A percentile compares a stretch with the other conserved stretches of the same genome.
phyloP scores from a whole-genome alignment of 768 basidiomycete species.

The Hericium erinaceus region DNA sequence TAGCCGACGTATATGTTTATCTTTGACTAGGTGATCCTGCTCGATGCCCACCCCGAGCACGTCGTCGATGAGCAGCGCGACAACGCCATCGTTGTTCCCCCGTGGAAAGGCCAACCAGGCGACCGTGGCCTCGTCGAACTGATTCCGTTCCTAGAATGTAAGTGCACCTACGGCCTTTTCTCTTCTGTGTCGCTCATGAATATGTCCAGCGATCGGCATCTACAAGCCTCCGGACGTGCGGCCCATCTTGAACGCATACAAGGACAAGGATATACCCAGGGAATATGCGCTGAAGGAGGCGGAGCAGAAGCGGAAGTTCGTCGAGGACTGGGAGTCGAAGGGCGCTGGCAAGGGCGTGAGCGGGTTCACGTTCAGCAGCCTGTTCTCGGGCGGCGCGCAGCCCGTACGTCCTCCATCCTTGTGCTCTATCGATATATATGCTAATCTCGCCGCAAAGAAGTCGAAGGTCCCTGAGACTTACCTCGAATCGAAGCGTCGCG shows the following conservation, averaged over 20 bases:
- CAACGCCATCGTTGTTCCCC: slow-evolving; percentile 75
- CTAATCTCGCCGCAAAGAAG: slow-evolving; percentile 13
- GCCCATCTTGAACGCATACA: slow-evolving; percentile 76
- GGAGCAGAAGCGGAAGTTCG: slow-evolving; percentile 64
- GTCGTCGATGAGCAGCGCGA: slow-evolving; percentile 70
- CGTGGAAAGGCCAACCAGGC: slow-evolving; percentile 77
- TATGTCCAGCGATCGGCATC: slow-evolving; percentile 72
- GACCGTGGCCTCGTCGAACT: slow-evolving; percentile 78
- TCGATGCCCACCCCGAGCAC: slow-evolving; percentile 82
- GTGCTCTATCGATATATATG: neutral
- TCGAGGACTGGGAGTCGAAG: slow-evolving; percentile 71
- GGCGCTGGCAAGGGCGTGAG: slow-evolving; percentile 23
- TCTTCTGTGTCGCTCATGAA: neutral
- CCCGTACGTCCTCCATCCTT: slow-evolving; percentile 17
- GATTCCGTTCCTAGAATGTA: slow-evolving; percentile 95
- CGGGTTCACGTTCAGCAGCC: slow-evolving; percentile 34
- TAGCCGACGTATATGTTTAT: slow-evolving; percentile 26
- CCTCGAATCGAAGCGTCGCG: slow-evolving; percentile 40
- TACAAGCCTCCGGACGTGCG: slow-evolving; percentile 84
- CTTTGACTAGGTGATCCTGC: slow-evolving; percentile 76
- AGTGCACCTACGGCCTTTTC: slow-evolving; percentile 14
- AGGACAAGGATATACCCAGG: slow-evolving; percentile 78
- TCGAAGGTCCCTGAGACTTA: slow-evolving; percentile 37
- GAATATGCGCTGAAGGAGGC: slow-evolving; percentile 89
- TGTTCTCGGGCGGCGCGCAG: slow-evolving; percentile 28